These are phyloP conservation scores for Ustilago curta DNA, from an alignment of 1,284 basidiomycete species.

Conservation along the genomic window DNA sequence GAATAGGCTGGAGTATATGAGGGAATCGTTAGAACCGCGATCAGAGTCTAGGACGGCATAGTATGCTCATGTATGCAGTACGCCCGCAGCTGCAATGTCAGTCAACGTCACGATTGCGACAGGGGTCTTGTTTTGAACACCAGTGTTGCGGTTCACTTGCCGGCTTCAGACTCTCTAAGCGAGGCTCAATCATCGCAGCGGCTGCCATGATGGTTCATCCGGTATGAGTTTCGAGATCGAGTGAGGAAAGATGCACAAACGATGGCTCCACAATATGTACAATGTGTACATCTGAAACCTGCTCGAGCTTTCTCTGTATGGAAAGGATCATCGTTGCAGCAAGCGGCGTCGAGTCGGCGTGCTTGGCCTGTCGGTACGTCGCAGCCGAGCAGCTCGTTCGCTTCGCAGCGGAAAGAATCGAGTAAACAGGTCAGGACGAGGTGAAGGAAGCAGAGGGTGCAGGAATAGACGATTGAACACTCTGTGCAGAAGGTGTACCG, in stretches of 20 bases:
- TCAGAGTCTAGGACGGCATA: not conserved
- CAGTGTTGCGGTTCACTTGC: not conserved
- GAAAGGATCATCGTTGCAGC: slow-evolving; percentile 33
- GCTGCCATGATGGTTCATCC: not conserved
- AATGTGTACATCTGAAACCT: slow-evolving; percentile 23
- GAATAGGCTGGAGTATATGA: slow-evolving; percentile 4
- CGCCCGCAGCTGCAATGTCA: not conserved
- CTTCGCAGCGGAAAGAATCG: not conserved
- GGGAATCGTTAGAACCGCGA: not conserved
- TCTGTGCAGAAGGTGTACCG: not conserved
- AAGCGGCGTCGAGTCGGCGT: slow-evolving; percentile 7
- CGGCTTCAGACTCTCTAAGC: slow-evolving; percentile 8
- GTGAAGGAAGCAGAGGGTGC: not conserved
- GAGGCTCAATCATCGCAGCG: not conserved
- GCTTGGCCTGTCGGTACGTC: slow-evolving; percentile 1
- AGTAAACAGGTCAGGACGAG: slow-evolving; percentile 1
- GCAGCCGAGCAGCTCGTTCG: not conserved
- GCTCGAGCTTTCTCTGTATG: slow-evolving; percentile 20
- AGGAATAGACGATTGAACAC: slow-evolving; percentile 11
- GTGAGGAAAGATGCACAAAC: not conserved
- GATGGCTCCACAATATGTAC: slow-evolving; percentile 16
- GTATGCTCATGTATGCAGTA: not conserved
- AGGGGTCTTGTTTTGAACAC: slow-evolving; percentile 13
- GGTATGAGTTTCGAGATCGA: not conserved
- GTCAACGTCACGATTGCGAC: not conserved